Base-by-base conservation (phyloP, 208 protist species). In the Acanthamoeba sp. region DNA sequence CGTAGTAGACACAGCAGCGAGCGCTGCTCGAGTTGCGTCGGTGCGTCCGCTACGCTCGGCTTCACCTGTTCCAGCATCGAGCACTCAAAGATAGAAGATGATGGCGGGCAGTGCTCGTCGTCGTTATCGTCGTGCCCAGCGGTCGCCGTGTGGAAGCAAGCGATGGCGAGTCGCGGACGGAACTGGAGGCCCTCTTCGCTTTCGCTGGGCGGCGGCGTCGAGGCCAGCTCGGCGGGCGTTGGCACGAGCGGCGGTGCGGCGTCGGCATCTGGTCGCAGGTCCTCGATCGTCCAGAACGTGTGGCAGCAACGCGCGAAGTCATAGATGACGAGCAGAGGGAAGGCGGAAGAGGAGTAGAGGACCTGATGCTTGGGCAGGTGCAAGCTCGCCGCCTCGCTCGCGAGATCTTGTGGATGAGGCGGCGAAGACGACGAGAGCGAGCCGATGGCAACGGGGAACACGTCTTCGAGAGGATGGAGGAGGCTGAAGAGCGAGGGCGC, bases 231-330 rank as follows among this genome's bases (percentile, higher is more conserved):
- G 34, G n/a, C 14, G 1, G 66, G 66, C 66, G 66, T 76, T 6
- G 66, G 66, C 66, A 76, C 66, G 16, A 36, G 34, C 32, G 66
- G 66, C n/a, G 24, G 14, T 14, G 66, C 66, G 24, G 36, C 32
- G 16, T 34, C 34, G 66, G 66, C 32, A 42, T 20, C 4, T 0
- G 71, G 24, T 2, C n/a, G 71, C 10, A 40, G 24, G 38, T n/a
- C 36, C 71, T 80, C 71, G 22, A 80, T 48, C 36, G 71, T 80
- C 71, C 71, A 80, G 71, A 80, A 80, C 3, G 71, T 80, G 71
- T 80, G 71, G 71, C 71, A 22, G 71, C 38, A 27, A 5, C 38
- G 71, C 24, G 36, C 24, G 22, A 6, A 27, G 38, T 80, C 71
- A 24, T 80, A 80, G 71, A 80, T 22, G 24, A 80, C 71, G 38